Percentiles rank a stretch among this genome's conserved stretches.
phyloP scores from a whole-genome alignment of 306 rosid species.

The Quercus dentata region DNA sequence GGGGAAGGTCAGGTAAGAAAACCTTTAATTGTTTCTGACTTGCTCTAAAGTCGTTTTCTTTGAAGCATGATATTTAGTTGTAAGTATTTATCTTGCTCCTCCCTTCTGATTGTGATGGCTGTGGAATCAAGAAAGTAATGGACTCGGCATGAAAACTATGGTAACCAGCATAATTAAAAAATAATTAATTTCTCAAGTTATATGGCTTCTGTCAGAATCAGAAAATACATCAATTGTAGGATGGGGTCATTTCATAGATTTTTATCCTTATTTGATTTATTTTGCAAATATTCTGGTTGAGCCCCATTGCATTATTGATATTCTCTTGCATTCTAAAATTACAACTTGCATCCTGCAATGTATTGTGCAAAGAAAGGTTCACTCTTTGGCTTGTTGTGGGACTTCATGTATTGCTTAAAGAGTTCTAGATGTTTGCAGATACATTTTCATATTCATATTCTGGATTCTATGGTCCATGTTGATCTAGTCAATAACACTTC shows the following conservation, averaged over 20 bases:
- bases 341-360: conserved; percentile 2
- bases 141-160: background rate
- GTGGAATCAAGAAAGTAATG: background rate
- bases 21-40: background rate
- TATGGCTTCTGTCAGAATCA: background rate
- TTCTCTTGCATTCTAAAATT: background rate
- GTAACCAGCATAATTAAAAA: background rate
- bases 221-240: background rate
- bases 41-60: too few relatives aligned
- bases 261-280: too few relatives aligned
- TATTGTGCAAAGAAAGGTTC: too few relatives aligned
- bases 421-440: conserved; percentile 1
- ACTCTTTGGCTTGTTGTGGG: background rate
- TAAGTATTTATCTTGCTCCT: background rate
- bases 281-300: background rate
- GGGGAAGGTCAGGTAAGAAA: conserved; percentile 70
- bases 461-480: background rate
- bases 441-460: conserved; percentile 18
- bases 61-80: too few relatives aligned
- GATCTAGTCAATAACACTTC: background rate
- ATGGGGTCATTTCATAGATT: background rate
- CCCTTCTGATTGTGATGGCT: background rate
- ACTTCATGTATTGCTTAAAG: background rate
- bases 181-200: background rate
- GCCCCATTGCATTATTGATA: background rate